Evolutionary conservation across 1,139 yeast genomes (phyloP).

Genomic region (Debaryomycetaceae sp.): DNA sequence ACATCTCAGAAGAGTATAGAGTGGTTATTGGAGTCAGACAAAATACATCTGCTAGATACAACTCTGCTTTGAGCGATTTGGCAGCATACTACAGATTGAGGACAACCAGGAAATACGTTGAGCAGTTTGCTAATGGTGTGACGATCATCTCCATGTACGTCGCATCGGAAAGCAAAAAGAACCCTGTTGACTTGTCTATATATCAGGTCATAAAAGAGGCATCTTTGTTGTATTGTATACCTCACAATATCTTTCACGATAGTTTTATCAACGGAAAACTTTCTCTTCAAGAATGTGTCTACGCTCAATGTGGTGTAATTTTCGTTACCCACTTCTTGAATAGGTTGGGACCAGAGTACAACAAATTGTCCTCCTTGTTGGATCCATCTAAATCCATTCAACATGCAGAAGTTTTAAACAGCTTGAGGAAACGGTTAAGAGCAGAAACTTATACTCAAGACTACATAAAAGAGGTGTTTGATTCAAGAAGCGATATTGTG

Average conservation of each 20-base stretch:
- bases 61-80: slow-evolving; percentile 81
- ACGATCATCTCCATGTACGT: slow-evolving; percentile 86
- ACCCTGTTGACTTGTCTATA: slow-evolving; percentile 67
- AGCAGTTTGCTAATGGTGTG: slow-evolving; percentile 86
- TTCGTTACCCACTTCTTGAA: slow-evolving; percentile 93
- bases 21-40: slow-evolving; percentile 87
- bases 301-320: slow-evolving; percentile 91
- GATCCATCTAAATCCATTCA: slow-evolving; percentile 57
- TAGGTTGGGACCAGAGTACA: slow-evolving; percentile 89
- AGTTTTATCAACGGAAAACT: slow-evolving; percentile 73
- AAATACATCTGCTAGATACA: slow-evolving; percentile 81
- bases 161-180: slow-evolving; percentile 46
- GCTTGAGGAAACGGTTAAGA: slow-evolving; percentile 84
- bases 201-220: slow-evolving; percentile 95
- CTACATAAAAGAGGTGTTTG: slow-evolving; percentile 75
- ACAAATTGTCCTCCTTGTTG: slow-evolving; percentile 61
- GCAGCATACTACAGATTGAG: slow-evolving; percentile 86
- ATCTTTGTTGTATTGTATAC: slow-evolving; percentile 85
- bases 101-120: slow-evolving; percentile 88
- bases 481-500: slow-evolving; percentile 66
- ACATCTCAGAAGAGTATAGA: slow-evolving; percentile 75
- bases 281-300: slow-evolving; percentile 90
- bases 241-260: slow-evolving; percentile 77
- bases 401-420: slow-evolving; percentile 72
- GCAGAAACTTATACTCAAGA: slow-evolving; percentile 91